phyloP scores from a whole-genome alignment of 495 filamentous ascomycete species.

The Penicillium lividum region DNA sequence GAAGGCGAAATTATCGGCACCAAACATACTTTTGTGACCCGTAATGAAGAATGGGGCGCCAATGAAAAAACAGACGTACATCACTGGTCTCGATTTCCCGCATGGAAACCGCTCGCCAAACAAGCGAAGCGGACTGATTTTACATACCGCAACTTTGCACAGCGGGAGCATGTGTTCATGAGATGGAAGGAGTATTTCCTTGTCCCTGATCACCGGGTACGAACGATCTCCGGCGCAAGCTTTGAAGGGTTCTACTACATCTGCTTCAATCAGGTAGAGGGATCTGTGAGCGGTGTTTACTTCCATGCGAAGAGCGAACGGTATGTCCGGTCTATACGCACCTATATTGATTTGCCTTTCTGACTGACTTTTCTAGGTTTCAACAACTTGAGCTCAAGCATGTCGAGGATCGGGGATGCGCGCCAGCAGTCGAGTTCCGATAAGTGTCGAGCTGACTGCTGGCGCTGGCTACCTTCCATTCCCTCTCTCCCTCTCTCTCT shows the following conservation, averaged over 20 bases:
- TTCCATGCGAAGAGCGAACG: constrained; percentile 97
- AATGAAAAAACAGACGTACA: constrained; percentile 88
- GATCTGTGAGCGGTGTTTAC: constrained; percentile 89
- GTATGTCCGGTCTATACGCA: constrained; percentile 53
- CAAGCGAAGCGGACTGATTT: constrained; percentile 79
- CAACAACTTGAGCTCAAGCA: constrained; percentile 92
- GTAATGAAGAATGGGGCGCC: constrained; percentile 87
- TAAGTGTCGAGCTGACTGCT: constrained; percentile 46
- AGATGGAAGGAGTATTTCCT: constrained; percentile 99
- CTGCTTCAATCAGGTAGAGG: constrained; percentile 90
- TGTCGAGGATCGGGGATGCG: constrained; percentile 81
- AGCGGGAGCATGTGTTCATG: constrained; percentile 96
- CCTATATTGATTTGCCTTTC: neutral
- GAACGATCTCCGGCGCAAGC: constrained; percentile 87
- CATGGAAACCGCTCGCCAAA: constrained; percentile 76
- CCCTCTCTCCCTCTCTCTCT: neutral
- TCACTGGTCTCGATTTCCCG: constrained; percentile 89
- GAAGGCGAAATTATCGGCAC: constrained; percentile 97
- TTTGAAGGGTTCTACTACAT: constrained; percentile 99
- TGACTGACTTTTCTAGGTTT: constrained; percentile 54
- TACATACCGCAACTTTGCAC: constrained; percentile 63
- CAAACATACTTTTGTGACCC: constrained; percentile 90
- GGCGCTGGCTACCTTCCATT: constrained; percentile 12
- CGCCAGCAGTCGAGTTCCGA: constrained; percentile 89
- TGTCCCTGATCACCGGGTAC: constrained; percentile 90